Conservation (phyloP, 75 land plant genomes). For the Ceratopteris richardii region DNA sequence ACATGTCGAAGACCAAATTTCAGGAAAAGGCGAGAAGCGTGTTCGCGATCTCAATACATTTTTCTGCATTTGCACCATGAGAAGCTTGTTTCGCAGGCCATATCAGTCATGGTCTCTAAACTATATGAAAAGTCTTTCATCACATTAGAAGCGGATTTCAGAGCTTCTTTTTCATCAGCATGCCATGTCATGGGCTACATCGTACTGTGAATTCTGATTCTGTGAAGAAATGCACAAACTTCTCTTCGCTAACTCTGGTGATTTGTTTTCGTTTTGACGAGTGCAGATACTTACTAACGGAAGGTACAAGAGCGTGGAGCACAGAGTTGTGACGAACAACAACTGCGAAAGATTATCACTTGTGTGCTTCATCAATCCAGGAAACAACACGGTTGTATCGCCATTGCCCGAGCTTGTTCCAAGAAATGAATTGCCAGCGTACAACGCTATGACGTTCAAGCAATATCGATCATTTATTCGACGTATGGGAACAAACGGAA, state of each 20-base stretch:
- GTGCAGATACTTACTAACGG: constrained; percentile 49
- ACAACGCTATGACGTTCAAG: neutral
- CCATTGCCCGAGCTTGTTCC: constrained; percentile 10
- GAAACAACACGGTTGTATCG: constrained; percentile 17
- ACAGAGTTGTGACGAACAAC: constrained; percentile 36
- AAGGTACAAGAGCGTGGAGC: constrained; percentile 60
- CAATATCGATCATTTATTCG: constrained; percentile 3
- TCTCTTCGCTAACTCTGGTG: too few relatives aligned
- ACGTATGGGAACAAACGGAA: neutral
- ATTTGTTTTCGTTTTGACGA: neutral
- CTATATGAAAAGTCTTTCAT: neutral
- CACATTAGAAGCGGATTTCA: neutral
- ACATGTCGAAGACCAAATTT: too few relatives aligned
- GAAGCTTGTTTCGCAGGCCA: too few relatives aligned
- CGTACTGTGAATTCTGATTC: neutral
- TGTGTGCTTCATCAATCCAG: constrained; percentile 40
- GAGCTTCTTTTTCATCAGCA: neutral
- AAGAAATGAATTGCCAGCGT: neutral
- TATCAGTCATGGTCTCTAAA: too few relatives aligned
- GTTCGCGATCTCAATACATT: too few relatives aligned
- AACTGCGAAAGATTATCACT: constrained; percentile 36
- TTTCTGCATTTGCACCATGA: too few relatives aligned
- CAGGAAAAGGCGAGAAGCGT: too few relatives aligned
- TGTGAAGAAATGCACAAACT: neutral
- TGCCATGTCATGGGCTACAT: too few relatives aligned